Evolutionary conservation across 1,284 basidiomycete species (phyloP).

Genomic region (Paramarasmius palmivorus): DNA sequence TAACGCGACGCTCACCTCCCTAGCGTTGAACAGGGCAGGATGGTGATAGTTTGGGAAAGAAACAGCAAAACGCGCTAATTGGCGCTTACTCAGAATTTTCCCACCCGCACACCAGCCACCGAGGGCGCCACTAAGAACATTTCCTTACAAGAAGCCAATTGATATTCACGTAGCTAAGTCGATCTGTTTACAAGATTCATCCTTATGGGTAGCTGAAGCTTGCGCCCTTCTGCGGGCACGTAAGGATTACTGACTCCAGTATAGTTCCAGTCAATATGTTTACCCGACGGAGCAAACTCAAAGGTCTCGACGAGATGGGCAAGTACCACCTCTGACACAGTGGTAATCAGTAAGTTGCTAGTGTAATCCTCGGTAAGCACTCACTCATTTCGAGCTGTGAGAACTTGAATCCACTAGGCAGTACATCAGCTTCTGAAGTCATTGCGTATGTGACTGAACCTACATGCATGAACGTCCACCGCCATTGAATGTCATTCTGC

Average conservation of each 20-base stretch:
- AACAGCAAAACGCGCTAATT: no score
- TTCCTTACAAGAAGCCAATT: no score
- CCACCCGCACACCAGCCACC: no score
- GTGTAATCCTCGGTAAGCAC: slow-evolving; percentile 4
- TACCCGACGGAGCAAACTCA: background rate
- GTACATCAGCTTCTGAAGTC: background rate
- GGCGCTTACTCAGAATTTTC: no score
- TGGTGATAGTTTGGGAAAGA: no score
- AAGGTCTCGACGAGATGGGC: background rate
- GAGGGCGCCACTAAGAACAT: no score
- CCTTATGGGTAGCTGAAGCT: no score
- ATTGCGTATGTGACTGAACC: background rate
- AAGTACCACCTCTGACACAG: background rate
- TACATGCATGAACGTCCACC: slow-evolving; percentile 32
- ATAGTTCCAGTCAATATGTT: background rate
- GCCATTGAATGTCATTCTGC: slow-evolving; percentile 33
- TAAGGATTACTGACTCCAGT: background rate
- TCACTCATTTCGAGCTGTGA: slow-evolving; percentile 35
- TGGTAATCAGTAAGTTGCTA: background rate
- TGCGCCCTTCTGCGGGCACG: no score
- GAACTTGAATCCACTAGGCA: slow-evolving; percentile 30
- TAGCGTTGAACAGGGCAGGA: no score
- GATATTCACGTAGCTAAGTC: no score
- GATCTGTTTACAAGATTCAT: no score
- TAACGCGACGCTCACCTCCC: no score